phyloP scores from a whole-genome alignment of 2,329 filamentous ascomycete species.

The Pyricularia pennisetigena region DNA sequence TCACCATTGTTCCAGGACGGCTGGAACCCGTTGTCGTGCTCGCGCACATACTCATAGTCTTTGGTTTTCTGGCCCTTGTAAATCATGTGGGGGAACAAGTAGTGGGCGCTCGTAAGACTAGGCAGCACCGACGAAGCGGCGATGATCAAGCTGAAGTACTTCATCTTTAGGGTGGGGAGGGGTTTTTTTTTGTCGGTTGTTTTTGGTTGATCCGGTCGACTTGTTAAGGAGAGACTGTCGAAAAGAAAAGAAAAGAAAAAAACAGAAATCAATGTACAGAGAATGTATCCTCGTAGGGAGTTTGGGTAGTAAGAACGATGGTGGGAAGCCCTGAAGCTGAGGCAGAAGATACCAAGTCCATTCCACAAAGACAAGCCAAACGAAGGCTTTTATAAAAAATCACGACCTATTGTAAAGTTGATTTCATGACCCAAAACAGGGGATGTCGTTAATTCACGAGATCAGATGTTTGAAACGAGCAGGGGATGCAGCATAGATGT shows the following conservation, averaged over 20 bases:
- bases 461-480: neutral
- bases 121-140: constrained; percentile 6
- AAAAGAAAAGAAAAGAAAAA: too few relatives aligned
- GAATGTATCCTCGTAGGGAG: neutral
- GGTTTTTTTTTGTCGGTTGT: too few relatives aligned
- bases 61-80: constrained; percentile 12
- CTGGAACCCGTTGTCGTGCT: constrained; percentile 13
- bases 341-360: neutral
- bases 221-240: neutral
- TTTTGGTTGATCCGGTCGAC: neutral
- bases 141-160: neutral
- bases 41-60: constrained; percentile 15
- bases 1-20: constrained; percentile 14
- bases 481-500: neutral
- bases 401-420: neutral
- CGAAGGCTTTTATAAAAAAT: neutral
- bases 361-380: neutral
- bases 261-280: neutral
- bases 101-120: constrained; percentile 17
- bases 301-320: constrained; percentile 21
- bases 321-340: neutral
- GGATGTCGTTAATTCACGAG: too few relatives aligned
- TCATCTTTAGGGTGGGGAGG: neutral
- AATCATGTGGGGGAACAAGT: constrained; percentile 18
- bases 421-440: neutral